These are phyloP conservation scores for Phytophthora lateralis DNA, from an alignment of 352 stramenopile species.

Conservation along the genomic window DNA sequence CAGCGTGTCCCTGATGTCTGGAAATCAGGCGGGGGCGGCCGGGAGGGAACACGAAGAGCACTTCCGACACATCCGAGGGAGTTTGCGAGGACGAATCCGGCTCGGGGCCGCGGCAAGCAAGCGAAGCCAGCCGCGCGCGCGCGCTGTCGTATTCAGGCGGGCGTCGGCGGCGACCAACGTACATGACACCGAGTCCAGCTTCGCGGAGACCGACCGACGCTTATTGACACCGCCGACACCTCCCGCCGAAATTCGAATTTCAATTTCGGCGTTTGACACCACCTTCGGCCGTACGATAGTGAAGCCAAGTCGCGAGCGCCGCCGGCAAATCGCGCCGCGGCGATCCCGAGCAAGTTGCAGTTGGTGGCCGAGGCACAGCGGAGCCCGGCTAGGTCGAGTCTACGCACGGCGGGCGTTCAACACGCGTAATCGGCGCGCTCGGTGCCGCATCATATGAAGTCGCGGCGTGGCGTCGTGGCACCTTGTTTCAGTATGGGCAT, in stretches of 20 bases:
- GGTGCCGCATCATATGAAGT: conserved; percentile 20
- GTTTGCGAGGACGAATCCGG: conserved; percentile 26
- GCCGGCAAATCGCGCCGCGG: conserved; percentile 24
- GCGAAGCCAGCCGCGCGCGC: not conserved
- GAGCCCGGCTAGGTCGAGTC: conserved; percentile 1
- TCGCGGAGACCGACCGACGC: conserved; percentile 5
- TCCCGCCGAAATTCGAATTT: conserved; percentile 13
- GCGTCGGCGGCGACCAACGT: not conserved
- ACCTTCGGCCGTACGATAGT: conserved; percentile 9
- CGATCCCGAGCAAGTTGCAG: conserved; percentile 29
- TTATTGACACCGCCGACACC: not conserved
- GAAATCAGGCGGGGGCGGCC: conserved; percentile 20
- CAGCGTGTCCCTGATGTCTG: conserved; percentile 35
- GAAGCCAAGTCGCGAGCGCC: conserved; percentile 8
- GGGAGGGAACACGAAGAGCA: conserved; percentile 16
- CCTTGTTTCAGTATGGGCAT: not conserved
- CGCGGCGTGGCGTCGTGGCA: not conserved
- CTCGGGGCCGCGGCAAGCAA: conserved; percentile 17
- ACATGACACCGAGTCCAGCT: not conserved
- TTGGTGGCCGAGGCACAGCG: conserved; percentile 7
- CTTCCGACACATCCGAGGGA: conserved; percentile 42
- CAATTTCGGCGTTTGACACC: conserved; percentile 1
- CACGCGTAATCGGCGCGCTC: conserved; percentile 25
- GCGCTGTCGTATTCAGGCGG: conserved; percentile 13
- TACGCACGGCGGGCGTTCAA: conserved; percentile 14